These are phyloP conservation scores for Prototheca stagnorum DNA, from an alignment of 163 green algal genomes.

Conservation along the genomic window DNA sequence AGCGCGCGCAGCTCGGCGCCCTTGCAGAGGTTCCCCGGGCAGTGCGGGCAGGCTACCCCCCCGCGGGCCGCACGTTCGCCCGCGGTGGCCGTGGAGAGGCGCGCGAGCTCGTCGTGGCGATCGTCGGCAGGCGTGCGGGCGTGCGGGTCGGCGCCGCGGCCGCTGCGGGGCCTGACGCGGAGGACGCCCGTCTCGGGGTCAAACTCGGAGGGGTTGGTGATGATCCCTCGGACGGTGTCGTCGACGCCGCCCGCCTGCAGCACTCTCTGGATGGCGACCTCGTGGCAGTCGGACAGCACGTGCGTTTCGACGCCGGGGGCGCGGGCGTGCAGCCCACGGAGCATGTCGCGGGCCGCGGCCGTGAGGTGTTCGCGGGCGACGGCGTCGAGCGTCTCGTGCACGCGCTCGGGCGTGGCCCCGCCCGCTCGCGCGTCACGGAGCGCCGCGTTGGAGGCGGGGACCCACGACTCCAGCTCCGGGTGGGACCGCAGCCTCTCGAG, in stretches of 20 bases:
- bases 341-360: constrained; percentile 11
- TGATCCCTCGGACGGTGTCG: constrained; percentile 32
- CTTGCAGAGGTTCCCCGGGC: constrained; percentile 74
- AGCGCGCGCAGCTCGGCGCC: constrained; percentile 48
- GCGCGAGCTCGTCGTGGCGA: background rate
- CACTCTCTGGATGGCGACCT: constrained; percentile 56
- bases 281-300: constrained; percentile 66
- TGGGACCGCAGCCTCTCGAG: constrained; percentile 44
- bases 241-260: constrained; percentile 36
- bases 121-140: background rate
- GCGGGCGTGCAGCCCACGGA: constrained; percentile 14
- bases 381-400: constrained; percentile 36
- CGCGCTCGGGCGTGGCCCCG: constrained; percentile 40
- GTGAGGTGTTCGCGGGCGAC: constrained; percentile 52
- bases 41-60: constrained; percentile 58
- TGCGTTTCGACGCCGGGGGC: constrained; percentile 20
- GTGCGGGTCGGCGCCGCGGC: constrained; percentile 4
- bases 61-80: no score
- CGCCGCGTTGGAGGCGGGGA: constrained; percentile 65
- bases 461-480: constrained; percentile 43
- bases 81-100: background rate
- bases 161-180: no score
- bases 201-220: constrained; percentile 53
- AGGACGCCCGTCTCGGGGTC: no score
- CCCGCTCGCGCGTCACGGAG: constrained; percentile 56